Conservation (phyloP, 176 grass and related monocot species). For the Secale cereale region DNA sequence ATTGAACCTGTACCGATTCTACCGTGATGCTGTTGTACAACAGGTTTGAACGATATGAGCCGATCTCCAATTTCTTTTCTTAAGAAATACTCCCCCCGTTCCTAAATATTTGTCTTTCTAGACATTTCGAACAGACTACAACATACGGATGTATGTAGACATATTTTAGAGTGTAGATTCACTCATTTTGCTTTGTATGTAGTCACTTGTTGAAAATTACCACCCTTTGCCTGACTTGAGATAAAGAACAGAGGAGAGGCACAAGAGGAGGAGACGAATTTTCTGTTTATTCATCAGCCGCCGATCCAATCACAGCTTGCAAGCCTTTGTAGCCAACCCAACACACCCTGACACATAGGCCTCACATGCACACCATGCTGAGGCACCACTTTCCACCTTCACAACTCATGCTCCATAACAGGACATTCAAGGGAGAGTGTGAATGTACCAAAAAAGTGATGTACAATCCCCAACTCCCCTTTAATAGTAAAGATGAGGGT, state of each 20-base stretch:
- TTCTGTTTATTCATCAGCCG: background rate
- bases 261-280: background rate
- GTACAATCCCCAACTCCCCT: background rate
- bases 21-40: conserved; percentile 96
- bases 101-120: too few species aligned
- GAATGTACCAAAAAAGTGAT: background rate
- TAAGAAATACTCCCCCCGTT: too few species aligned
- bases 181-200: too few species aligned
- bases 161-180: too few species aligned
- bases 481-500: background rate
- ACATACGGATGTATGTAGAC: too few species aligned
- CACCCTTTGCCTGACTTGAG: background rate
- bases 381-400: background rate
- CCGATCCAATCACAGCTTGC: background rate
- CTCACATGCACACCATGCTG: background rate
- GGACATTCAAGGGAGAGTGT: background rate
- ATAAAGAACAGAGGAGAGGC: background rate
- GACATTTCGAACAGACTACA: too few species aligned
- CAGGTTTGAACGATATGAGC: conserved; percentile 54
- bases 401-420: background rate
- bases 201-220: too few species aligned
- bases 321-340: background rate
- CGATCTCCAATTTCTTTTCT: conserved; percentile 15
- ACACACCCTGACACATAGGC: background rate
- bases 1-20: conserved; percentile 89